Conservation (phyloP, 768 basidiomycete species). For the Collybia nuda region DNA sequence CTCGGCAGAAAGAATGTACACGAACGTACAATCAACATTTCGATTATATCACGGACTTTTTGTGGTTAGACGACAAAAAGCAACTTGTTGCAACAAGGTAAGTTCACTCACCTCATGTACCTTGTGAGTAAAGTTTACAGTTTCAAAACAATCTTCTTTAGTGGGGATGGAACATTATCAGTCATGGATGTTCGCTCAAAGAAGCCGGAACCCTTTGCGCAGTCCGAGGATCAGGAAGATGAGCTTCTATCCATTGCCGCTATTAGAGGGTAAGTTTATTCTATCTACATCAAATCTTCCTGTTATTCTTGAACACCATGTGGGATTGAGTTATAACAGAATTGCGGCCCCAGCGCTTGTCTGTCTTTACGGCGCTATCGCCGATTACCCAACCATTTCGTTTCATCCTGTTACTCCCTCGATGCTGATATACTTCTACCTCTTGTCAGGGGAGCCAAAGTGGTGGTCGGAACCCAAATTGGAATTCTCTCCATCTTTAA, state of each 20-base stretch:
- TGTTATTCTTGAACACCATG: neutral
- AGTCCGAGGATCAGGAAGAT: conserved; percentile 96
- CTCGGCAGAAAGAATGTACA: conserved; percentile 62
- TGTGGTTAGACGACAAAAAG: conserved; percentile 81
- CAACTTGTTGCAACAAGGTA: conserved; percentile 89
- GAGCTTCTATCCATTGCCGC: conserved; percentile 84
- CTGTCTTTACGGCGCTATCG: neutral
- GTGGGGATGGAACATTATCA: conserved; percentile 91
- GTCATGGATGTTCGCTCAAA: conserved; percentile 90
- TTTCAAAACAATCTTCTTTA: conserved; percentile 24
- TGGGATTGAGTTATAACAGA: neutral
- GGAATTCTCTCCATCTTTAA: conserved; percentile 92
- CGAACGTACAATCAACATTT: conserved; percentile 83
- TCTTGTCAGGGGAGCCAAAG: conserved; percentile 63
- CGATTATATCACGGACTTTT: conserved; percentile 92
- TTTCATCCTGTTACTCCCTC: conserved; percentile 1
- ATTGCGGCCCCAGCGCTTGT: neutral
- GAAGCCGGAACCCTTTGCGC: conserved; percentile 72
- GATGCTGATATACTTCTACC: conserved; percentile 11
- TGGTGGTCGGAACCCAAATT: conserved; percentile 85
- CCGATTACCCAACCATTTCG: neutral
- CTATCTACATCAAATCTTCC: conserved; percentile 4
- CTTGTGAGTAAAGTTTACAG: neutral
- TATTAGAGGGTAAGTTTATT: conserved; percentile 70
- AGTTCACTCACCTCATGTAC: conserved; percentile 11